phyloP scores from a whole-genome alignment of 495 filamentous ascomycete species.

The Aspergillus sparsus region DNA sequence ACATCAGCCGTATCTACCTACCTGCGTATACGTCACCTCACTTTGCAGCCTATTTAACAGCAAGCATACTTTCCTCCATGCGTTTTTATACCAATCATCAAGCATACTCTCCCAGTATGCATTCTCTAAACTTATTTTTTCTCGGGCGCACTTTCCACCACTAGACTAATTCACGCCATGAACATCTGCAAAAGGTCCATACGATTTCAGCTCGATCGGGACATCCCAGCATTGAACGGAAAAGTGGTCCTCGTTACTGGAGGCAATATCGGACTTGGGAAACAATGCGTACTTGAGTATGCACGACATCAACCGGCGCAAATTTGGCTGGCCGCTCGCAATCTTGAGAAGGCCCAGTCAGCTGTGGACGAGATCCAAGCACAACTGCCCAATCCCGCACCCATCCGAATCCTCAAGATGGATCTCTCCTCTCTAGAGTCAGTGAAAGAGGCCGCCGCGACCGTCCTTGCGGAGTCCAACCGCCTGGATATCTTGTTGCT shows the following conservation, averaged over 20 bases:
- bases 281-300: conserved; percentile 27
- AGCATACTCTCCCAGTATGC: too few species aligned
- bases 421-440: conserved; percentile 49
- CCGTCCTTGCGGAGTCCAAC: conserved; percentile 47
- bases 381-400: conserved; percentile 2
- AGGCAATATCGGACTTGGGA: conserved; percentile 30
- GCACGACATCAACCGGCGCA: conserved; percentile 28
- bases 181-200: conserved; percentile 6
- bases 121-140: too few species aligned
- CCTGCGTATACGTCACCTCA: too few species aligned
- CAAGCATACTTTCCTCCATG: too few species aligned
- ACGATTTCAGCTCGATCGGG: conserved; percentile 24
- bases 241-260: conserved; percentile 26
- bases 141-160: too few species aligned
- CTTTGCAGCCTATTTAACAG: too few species aligned
- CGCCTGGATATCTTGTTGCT: conserved; percentile 66
- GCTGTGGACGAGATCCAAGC: conserved; percentile 17
- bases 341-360: conserved; percentile 14
- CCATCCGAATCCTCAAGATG: conserved; percentile 5
- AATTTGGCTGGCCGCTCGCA: conserved; percentile 31
- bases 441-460: conserved; percentile 52
- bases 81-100: too few species aligned
- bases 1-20: too few species aligned
- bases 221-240: conserved; percentile 27
- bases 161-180: not conserved